Evolutionary conservation across 228 moss, liverwort and hornwort species (phyloP).

Genomic region (Sphagnum fallax): DNA sequence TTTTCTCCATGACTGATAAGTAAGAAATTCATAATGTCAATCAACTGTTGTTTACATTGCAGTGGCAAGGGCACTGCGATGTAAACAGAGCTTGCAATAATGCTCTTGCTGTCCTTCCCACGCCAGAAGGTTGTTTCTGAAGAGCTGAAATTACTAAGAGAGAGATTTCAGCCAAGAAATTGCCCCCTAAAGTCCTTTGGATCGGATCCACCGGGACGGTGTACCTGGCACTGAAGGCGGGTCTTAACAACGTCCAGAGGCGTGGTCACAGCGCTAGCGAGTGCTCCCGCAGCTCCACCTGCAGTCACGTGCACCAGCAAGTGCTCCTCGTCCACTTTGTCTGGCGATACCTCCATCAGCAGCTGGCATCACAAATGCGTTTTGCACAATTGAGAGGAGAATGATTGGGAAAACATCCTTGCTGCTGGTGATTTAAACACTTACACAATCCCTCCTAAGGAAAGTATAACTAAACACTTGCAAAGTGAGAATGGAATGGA

Average conservation of each 20-base stretch:
- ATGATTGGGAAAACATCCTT: neutral
- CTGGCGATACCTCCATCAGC: slow-evolving; percentile 28
- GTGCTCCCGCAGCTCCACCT: slow-evolving; percentile 48
- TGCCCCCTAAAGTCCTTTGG: too few species aligned
- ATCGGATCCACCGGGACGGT: neutral
- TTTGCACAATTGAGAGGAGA: neutral
- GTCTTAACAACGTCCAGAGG: slow-evolving; percentile 50
- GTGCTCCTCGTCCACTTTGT: neutral
- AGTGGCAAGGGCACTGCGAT: too few species aligned
- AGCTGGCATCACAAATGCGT: slow-evolving; percentile 8
- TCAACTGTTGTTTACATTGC: too few species aligned
- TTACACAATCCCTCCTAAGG: neutral
- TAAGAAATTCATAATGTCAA: too few species aligned
- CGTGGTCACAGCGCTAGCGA: slow-evolving; percentile 49
- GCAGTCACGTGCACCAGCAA: slow-evolving; percentile 40
- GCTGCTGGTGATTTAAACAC: neutral
- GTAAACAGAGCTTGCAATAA: too few species aligned
- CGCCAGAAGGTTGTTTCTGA: too few species aligned
- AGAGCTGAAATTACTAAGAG: too few species aligned
- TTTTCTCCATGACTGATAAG: too few species aligned
- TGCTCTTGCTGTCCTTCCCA: too few species aligned
- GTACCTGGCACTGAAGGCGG: slow-evolving; percentile 48
- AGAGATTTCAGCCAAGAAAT: too few species aligned
- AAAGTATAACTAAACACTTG: neutral
- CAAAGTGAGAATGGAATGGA: neutral